A percentile compares a stretch with the other conserved stretches of the same genome.
Evolutionary conservation across 306 rosid genomes (phyloP).

Genomic region (Corylus americana): DNA sequence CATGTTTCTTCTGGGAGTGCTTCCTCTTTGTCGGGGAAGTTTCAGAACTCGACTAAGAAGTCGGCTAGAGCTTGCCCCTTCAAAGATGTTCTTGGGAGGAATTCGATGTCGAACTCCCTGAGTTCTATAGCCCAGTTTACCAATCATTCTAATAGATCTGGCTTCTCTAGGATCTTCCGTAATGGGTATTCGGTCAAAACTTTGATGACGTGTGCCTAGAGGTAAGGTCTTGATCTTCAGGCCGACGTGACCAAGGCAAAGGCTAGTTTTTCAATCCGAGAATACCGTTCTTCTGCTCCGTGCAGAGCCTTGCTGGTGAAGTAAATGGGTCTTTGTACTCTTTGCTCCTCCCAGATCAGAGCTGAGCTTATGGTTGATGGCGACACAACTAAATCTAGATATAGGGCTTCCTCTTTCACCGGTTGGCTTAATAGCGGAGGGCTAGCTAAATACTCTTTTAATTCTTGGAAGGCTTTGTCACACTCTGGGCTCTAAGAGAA

Average conservation of each 20-base stretch:
- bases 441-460: background rate
- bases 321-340: background rate
- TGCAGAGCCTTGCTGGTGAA: background rate
- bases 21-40: no score
- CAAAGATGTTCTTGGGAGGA: no score
- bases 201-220: background rate
- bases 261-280: background rate
- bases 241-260: background rate
- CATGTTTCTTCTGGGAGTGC: no score
- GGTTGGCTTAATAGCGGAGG: no score
- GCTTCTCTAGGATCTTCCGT: background rate
- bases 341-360: background rate
- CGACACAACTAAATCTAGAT: no score
- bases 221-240: background rate
- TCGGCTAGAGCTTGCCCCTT: no score
- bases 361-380: no score
- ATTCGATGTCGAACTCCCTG: no score
- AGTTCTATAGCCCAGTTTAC: no score
- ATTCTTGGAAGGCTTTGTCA: background rate
- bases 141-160: rapidly evolving
- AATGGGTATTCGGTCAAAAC: background rate
- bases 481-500: background rate
- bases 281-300: background rate
- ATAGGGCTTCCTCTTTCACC: no score
- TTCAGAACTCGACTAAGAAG: no score